Evolutionary conservation across 2,329 filamentous ascomycete species (phyloP).

Genomic region (Neodidymelliopsis sp.): DNA sequence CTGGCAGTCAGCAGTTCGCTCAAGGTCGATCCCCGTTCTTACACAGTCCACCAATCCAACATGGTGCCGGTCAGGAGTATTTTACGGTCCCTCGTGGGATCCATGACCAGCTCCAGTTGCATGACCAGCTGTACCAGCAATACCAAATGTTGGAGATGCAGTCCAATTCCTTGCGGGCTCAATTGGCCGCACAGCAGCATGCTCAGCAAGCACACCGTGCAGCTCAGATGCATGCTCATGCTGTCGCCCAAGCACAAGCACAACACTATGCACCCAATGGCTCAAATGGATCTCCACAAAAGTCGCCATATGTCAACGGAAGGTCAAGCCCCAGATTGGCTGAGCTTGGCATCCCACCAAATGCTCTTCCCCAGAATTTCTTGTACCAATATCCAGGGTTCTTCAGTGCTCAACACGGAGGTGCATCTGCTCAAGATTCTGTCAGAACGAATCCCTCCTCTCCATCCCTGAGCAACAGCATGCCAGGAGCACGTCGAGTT

Average conservation of each 20-base stretch:
- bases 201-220: conserved; percentile 51
- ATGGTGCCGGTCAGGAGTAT: conserved; percentile 51
- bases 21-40: conserved; percentile 50
- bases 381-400: conserved; percentile 57
- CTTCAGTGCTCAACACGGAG: conserved; percentile 50
- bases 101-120: conserved; percentile 55
- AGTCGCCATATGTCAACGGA: conserved; percentile 43
- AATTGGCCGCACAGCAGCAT: conserved; percentile 47
- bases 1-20: conserved; percentile 61
- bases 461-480: conserved; percentile 54
- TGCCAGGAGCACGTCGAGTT: conserved; percentile 51
- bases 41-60: conserved; percentile 53
- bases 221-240: conserved; percentile 47
- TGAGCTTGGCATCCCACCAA: conserved; percentile 39
- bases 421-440: conserved; percentile 52
- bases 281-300: conserved; percentile 52
- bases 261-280: conserved; percentile 44
- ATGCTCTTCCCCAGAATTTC: conserved; percentile 50
- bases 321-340: conserved; percentile 43
- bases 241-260: conserved; percentile 47
- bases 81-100: conserved; percentile 51
- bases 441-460: conserved; percentile 58
- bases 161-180: conserved; percentile 46
- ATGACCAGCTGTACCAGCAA: conserved; percentile 59
- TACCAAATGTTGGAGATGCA: conserved; percentile 57